These are phyloP conservation scores for Phytophthora quininea DNA, from an alignment of 352 stramenopile genomes.

Conservation along the genomic window DNA sequence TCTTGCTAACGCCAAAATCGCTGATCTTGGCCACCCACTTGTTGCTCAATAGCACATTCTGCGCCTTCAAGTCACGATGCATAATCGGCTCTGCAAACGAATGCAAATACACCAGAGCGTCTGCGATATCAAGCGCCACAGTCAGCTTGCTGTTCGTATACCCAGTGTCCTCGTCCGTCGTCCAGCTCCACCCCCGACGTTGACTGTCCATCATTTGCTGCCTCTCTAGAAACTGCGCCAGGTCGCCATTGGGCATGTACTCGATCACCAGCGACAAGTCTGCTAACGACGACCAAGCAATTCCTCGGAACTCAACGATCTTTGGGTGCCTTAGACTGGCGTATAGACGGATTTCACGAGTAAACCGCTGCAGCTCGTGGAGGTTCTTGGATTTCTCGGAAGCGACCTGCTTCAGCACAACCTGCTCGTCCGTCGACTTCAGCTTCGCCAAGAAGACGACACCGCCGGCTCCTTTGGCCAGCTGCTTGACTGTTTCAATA, in stretches of 20 bases:
- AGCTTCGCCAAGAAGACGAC: slow-evolving; percentile 53
- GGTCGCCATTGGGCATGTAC: slow-evolving; percentile 57
- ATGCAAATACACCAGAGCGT: slow-evolving; percentile 52
- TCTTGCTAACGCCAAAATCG: slow-evolving; percentile 64
- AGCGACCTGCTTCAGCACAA: slow-evolving; percentile 61
- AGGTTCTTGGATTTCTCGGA: slow-evolving; percentile 50
- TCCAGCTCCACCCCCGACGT: slow-evolving; percentile 43
- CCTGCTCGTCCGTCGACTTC: slow-evolving; percentile 30
- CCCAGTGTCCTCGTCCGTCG: slow-evolving; percentile 20
- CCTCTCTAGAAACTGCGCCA: slow-evolving; percentile 33
- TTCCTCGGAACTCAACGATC: slow-evolving; percentile 51
- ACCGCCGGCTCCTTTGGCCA: slow-evolving; percentile 64
- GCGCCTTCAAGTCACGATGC: slow-evolving; percentile 64
- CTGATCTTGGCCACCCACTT: slow-evolving; percentile 58
- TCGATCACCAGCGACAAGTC: slow-evolving; percentile 56
- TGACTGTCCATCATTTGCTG: slow-evolving; percentile 34
- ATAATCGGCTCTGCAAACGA: slow-evolving; percentile 47
- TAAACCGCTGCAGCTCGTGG: slow-evolving; percentile 51
- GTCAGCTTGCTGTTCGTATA: slow-evolving; percentile 38
- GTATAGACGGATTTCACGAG: slow-evolving; percentile 59
- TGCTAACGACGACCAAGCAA: slow-evolving; percentile 51
- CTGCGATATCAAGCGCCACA: slow-evolving; percentile 41
- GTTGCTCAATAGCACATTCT: slow-evolving; percentile 61
- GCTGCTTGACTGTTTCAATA: slow-evolving; percentile 33
- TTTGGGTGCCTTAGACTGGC: slow-evolving; percentile 52